A percentile compares a stretch with the other conserved stretches of the same genome.
Evolutionary conservation across 2,329 filamentous ascomycete genomes (phyloP).

Genomic region (Zalaria obscura): DNA sequence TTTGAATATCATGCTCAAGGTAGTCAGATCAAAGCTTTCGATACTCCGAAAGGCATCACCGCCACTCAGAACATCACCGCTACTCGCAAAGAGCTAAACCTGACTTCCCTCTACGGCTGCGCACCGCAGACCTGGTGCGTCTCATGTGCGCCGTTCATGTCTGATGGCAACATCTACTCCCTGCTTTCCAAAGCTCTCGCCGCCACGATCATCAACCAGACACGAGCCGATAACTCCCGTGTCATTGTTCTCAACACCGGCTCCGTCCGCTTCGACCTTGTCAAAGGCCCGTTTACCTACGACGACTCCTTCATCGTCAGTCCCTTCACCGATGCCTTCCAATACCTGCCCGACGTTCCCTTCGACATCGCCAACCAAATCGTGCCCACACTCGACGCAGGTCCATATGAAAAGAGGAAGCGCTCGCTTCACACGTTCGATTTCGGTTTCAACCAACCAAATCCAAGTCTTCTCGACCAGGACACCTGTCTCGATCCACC

Average conservation of each 20-base stretch:
- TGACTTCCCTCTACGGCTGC: constrained; percentile 40
- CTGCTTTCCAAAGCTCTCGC: constrained; percentile 27
- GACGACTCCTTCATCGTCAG: constrained; percentile 40
- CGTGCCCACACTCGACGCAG: constrained; percentile 26
- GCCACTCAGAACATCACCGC: constrained; percentile 37
- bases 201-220: constrained; percentile 4
- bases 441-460: constrained; percentile 21
- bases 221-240: constrained; percentile 12
- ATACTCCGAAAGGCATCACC: constrained; percentile 31
- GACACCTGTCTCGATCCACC: constrained; percentile 37
- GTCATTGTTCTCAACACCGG: constrained; percentile 49
- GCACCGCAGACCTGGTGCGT: constrained; percentile 46
- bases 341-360: constrained; percentile 39
- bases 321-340: constrained; percentile 39
- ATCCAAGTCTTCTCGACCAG: constrained; percentile 17
- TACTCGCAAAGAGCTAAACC: constrained; percentile 37
- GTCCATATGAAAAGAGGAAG: constrained; percentile 20
- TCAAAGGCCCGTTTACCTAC: constrained; percentile 46
- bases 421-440: constrained; percentile 15
- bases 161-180: constrained; percentile 40
- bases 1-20: constrained; percentile 49
- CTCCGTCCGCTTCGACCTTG: constrained; percentile 46
- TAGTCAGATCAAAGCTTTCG: constrained; percentile 33
- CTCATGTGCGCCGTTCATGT: constrained; percentile 38
- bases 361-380: constrained; percentile 27